These are phyloP conservation scores for Apiotrichum mycotoxinovorans DNA, from an alignment of 1,284 basidiomycete genomes.

Conservation along the genomic window DNA sequence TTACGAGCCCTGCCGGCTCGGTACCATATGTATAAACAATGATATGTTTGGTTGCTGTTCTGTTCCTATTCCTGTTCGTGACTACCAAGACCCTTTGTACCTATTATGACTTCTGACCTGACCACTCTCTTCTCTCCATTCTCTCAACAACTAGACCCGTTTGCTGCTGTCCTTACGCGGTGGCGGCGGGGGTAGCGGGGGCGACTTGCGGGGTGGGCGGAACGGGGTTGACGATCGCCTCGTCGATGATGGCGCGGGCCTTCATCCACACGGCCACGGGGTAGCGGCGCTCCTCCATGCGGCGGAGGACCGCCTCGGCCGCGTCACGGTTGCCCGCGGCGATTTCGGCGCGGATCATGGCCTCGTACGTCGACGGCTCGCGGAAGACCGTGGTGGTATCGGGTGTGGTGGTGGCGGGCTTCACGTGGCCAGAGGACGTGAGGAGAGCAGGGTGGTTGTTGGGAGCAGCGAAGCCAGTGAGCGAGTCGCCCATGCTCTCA, in stretches of 20 bases:
- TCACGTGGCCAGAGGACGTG: slow-evolving; percentile 50
- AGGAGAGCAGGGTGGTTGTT: slow-evolving; percentile 74
- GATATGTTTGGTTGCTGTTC: not conserved
- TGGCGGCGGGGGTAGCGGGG: not conserved
- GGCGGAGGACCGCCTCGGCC: slow-evolving; percentile 61
- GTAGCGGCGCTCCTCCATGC: slow-evolving; percentile 62
- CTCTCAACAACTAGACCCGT: too few relatives aligned
- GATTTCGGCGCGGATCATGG: slow-evolving; percentile 91
- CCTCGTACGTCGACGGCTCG: slow-evolving; percentile 75
- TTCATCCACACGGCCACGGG: slow-evolving; percentile 44
- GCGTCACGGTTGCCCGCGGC: slow-evolving; percentile 67
- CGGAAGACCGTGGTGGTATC: slow-evolving; percentile 63
- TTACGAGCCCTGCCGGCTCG: not conserved
- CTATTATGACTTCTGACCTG: too few relatives aligned
- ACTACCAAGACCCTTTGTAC: too few relatives aligned
- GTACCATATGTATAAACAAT: not conserved
- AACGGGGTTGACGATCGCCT: slow-evolving; percentile 8
- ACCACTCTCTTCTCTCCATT: not conserved
- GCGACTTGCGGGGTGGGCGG: not conserved
- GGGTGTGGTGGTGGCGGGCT: slow-evolving; percentile 51
- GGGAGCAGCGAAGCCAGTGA: slow-evolving; percentile 73
- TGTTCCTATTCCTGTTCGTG: not conserved
- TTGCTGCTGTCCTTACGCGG: not conserved
- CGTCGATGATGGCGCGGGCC: slow-evolving; percentile 34
- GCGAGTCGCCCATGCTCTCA: slow-evolving; percentile 77